Base-by-base conservation (phyloP, 202 grass and related monocot species). In the Zizania palustris region DNA sequence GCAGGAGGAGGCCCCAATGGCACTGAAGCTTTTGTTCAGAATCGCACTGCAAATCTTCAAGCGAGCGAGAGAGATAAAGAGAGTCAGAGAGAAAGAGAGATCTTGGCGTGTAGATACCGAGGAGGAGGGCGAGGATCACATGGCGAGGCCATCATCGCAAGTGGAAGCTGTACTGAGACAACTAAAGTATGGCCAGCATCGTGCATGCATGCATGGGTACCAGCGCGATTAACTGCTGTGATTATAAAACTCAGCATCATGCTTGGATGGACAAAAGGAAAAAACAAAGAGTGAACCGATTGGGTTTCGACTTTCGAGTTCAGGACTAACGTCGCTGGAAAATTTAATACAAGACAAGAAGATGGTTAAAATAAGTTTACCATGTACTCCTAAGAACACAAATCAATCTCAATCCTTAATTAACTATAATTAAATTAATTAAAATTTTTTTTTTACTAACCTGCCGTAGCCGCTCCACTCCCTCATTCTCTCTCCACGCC, bases 71-170 rank as follows among this genome's bases (percentile, higher is more conserved):
- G 35, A 49, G 54, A 69, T 5, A 45, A 19, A 18, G 39, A 64
- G 57, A 61, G 38, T 48, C 37, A 75, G 18, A 48, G 38, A 18
- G 64, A 14, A 63, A 4, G 36, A 28, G 41, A 57, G 60, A 73
- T 82, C 50, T 77, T 78, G 37, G 60, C 46, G 42, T 69, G 85
- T 39, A 80, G 65, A 88, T 72, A 39, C 76, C 81, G 86, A 88
- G 81, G 86, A 80, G 55, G 59, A 53, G 39, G 48, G 48, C 3
- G 39, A 41, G 4, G 78, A 16, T 72, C 80, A 80, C 75, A 84
- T 84, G 75, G 85, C 45, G 64, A 78, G 59, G 74, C 45, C 81
- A 63, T 49, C 13, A 69, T 73, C 79, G 38, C 61, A 83, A 69
- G 62, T 69, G 80, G 62, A 79, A 28, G 35, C n/a, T 73, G 44